Conservation (phyloP, 768 basidiomycete species). For the Rhodotorula taiwanensis region DNA sequence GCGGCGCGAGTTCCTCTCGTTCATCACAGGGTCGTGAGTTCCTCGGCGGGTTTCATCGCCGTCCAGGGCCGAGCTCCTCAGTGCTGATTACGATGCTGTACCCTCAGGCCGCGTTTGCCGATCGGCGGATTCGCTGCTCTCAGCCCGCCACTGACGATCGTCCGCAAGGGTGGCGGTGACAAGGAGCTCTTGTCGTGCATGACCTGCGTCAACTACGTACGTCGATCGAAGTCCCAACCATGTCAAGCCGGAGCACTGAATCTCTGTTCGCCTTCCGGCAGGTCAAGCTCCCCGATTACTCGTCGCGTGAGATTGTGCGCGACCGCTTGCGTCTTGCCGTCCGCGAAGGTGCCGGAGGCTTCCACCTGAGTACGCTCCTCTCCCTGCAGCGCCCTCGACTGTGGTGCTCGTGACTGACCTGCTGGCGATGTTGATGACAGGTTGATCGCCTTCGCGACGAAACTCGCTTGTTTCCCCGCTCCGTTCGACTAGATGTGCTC, state of each 20-base stretch:
- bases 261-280: constrained; percentile 32
- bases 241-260: no score
- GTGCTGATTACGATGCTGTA: no score
- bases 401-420: background rate
- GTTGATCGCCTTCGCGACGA: background rate
- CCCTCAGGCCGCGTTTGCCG: constrained; percentile 28
- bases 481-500: no score
- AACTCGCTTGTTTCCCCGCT: no score
- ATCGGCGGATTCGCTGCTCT: constrained; percentile 80
- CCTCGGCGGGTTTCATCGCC: background rate
- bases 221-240: no score
- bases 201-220: constrained; percentile 86
- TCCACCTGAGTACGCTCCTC: constrained; percentile 60
- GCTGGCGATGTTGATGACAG: background rate
- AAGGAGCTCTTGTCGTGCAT: constrained; percentile 76
- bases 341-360: constrained; percentile 88
- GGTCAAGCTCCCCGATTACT: constrained; percentile 92
- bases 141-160: constrained; percentile 88
- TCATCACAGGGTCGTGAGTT: constrained; percentile 67
- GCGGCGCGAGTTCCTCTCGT: constrained; percentile 85
- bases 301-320: constrained; percentile 71
- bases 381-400: background rate
- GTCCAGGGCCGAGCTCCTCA: no score
- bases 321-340: constrained; percentile 78
- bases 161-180: constrained; percentile 87